These are phyloP conservation scores for Trichosporon coremiiforme DNA, from an alignment of 1,284 basidiomycete genomes.

Conservation along the genomic window DNA sequence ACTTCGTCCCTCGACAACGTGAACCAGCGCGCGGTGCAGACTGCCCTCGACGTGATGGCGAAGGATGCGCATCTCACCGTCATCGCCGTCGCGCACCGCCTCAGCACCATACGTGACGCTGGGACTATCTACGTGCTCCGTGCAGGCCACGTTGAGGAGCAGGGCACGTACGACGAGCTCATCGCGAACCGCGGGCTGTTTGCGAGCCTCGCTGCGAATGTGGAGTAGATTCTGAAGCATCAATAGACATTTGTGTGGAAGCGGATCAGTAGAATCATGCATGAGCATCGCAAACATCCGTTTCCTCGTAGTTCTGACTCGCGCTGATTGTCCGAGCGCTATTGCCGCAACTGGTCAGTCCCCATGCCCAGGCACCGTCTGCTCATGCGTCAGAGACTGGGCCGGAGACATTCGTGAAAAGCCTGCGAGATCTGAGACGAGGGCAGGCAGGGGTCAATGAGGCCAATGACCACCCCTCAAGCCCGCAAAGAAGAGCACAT, in stretches of 20 bases:
- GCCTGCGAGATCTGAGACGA: too few relatives aligned
- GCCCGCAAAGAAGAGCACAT: too few relatives aligned
- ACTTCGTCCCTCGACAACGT: conserved; percentile 77
- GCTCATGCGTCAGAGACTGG: too few relatives aligned
- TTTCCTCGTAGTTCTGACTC: too few relatives aligned
- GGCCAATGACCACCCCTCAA: too few relatives aligned
- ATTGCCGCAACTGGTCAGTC: too few relatives aligned
- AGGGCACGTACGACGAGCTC: background rate
- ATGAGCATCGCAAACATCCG: too few relatives aligned
- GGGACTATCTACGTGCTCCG: conserved; percentile 78
- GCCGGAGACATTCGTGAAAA: too few relatives aligned
- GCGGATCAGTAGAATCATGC: background rate
- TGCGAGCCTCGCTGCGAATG: background rate
- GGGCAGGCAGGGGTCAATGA: too few relatives aligned
- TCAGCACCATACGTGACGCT: conserved; percentile 79
- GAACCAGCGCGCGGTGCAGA: conserved; percentile 77
- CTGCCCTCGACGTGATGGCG: conserved; percentile 85
- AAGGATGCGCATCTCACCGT: conserved; percentile 75
- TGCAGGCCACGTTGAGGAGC: background rate
- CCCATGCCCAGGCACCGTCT: too few relatives aligned
- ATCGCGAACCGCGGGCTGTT: background rate
- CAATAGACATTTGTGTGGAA: background rate
- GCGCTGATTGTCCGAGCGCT: too few relatives aligned
- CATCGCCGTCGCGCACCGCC: conserved; percentile 81
- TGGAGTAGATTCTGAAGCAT: background rate